Conservation (phyloP, 148 eudicot genomes). For the Fallopia convolvulus region DNA sequence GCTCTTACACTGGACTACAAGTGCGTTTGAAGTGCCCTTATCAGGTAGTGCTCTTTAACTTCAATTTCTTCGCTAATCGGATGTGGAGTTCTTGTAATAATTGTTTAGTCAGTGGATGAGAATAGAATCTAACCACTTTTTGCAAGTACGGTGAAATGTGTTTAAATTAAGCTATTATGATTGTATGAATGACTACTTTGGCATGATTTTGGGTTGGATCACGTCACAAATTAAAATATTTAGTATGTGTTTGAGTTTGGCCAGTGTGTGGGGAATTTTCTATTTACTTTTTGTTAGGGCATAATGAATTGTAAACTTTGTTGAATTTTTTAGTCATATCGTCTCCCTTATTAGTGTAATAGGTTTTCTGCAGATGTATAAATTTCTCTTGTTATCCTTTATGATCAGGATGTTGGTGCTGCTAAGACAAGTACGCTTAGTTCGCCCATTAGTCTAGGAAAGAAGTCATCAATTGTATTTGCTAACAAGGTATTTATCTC, state of each 20-base stretch:
- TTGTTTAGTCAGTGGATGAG: background rate
- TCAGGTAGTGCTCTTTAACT: conserved; percentile 1
- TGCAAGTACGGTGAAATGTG: background rate
- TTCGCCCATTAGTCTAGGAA: conserved; percentile 15
- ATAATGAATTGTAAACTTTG: background rate
- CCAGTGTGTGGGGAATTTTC: too few relatives aligned
- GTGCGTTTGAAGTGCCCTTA: conserved; percentile 18
- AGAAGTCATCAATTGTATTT: conserved; percentile 35
- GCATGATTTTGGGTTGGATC: background rate
- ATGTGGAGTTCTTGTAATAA: background rate
- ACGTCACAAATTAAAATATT: too few relatives aligned
- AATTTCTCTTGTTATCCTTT: background rate
- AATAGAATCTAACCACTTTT: background rate
- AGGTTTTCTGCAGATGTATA: background rate
- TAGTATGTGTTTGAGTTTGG: too few relatives aligned
- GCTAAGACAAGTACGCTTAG: background rate
- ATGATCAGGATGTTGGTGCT: conserved; percentile 7
- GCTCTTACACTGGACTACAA: conserved; percentile 27
- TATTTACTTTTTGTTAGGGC: background rate
- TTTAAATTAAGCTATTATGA: background rate
- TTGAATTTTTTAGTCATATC: background rate
- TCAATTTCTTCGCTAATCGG: background rate
- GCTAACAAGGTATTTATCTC: conserved; percentile 30
- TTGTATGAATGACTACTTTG: too few relatives aligned
- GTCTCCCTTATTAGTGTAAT: background rate